A percentile compares a stretch with the other conserved stretches of the same genome.
Conservation (phyloP, 148 eudicot genomes). For the Pouteria glomerata region DNA sequence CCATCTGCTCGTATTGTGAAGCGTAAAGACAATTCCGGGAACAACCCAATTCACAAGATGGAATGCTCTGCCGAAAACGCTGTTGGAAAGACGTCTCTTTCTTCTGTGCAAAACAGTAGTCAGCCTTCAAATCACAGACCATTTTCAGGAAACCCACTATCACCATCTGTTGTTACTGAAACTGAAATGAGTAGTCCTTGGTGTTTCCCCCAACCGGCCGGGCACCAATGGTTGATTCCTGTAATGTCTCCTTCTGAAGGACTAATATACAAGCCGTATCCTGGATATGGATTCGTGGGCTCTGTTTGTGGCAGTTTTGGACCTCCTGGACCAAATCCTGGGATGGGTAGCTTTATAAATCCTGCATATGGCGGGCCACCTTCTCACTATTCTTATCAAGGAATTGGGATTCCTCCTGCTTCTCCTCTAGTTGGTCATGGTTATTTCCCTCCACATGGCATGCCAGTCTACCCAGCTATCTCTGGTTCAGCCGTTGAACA, state of each 20-base stretch:
- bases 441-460: slow-evolving; percentile 65
- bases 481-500: slow-evolving; percentile 52
- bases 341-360: slow-evolving; percentile 27
- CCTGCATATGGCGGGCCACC: slow-evolving; percentile 40
- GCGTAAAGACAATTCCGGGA: slow-evolving; percentile 36
- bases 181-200: slow-evolving; percentile 35
- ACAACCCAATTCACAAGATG: slow-evolving; percentile 29
- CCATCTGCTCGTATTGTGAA: slow-evolving; percentile 25
- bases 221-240: slow-evolving; percentile 90
- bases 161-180: slow-evolving; percentile 31
- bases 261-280: slow-evolving; percentile 86
- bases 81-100: slow-evolving; percentile 32
- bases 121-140: slow-evolving; percentile 29
- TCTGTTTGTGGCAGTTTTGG: slow-evolving; percentile 41
- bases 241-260: slow-evolving; percentile 95
- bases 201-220: slow-evolving; percentile 44
- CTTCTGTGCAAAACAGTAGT: slow-evolving; percentile 36
- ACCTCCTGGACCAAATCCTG: slow-evolving; percentile 34
- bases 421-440: slow-evolving; percentile 42
- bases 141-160: slow-evolving; percentile 19
- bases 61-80: slow-evolving; percentile 65
- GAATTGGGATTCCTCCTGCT: slow-evolving; percentile 38
- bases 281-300: slow-evolving; percentile 48
- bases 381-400: slow-evolving; percentile 41
- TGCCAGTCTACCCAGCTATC: slow-evolving; percentile 45